These are phyloP conservation scores for Rhizoclosmatium globosum DNA, from an alignment of 192 early-diverging fungal genomes.

Conservation along the genomic window DNA sequence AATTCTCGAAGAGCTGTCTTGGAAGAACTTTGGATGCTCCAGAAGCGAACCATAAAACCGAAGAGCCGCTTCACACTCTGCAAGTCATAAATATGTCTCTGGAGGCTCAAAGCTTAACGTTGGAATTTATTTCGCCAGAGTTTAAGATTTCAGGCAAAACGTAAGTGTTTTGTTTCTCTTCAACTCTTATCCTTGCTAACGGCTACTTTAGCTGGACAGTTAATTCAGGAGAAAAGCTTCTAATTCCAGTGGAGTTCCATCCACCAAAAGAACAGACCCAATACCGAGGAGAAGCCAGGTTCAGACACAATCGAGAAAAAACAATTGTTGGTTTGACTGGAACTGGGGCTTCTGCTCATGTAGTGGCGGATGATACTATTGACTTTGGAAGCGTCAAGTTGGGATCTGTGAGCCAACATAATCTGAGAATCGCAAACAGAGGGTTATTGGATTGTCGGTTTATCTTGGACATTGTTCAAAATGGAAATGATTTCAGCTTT, in stretches of 20 bases:
- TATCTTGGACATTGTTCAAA: slow-evolving; percentile 57
- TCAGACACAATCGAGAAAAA: slow-evolving; percentile 61
- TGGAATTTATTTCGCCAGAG: slow-evolving; percentile 56
- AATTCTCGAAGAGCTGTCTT: slow-evolving; percentile 36
- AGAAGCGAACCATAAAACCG: slow-evolving; percentile 36
- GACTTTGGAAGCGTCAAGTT: slow-evolving; percentile 66
- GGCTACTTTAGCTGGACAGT: slow-evolving; percentile 50
- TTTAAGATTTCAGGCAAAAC: slow-evolving; percentile 59
- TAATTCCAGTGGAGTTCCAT: slow-evolving; percentile 66
- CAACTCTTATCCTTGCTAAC: not conserved
- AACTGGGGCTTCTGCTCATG: slow-evolving; percentile 67
- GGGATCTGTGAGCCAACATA: slow-evolving; percentile 42
- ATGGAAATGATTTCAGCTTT: slow-evolving; percentile 51
- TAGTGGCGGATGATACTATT: slow-evolving; percentile 51
- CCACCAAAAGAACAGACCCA: slow-evolving; percentile 64
- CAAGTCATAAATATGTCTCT: slow-evolving; percentile 64
- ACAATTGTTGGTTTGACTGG: slow-evolving; percentile 54
- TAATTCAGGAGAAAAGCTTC: slow-evolving; percentile 59
- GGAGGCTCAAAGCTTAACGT: slow-evolving; percentile 62
- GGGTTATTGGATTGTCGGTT: slow-evolving; percentile 60
- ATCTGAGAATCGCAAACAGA: slow-evolving; percentile 59
- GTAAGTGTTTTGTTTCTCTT: slow-evolving; percentile 22
- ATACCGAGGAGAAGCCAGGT: slow-evolving; percentile 64
- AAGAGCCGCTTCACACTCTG: slow-evolving; percentile 30
- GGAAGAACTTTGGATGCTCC: slow-evolving; percentile 10